Evolutionary conservation across 306 rosid genomes (phyloP).

Genomic region (Castanea sativa): DNA sequence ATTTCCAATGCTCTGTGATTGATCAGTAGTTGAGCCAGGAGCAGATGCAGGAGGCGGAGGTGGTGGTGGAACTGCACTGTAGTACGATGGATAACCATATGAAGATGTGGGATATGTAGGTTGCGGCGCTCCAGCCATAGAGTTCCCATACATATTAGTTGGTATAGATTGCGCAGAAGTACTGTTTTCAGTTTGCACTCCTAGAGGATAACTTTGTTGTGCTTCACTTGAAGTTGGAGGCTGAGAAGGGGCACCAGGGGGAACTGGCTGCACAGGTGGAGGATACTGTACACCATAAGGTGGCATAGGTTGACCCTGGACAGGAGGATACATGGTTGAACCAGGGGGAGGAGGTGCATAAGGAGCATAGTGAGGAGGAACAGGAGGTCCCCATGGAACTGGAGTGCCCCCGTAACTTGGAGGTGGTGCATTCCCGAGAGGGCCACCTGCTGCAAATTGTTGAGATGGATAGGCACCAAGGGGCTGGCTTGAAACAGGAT

Average conservation of each 20-base stretch:
- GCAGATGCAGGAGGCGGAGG: conserved; percentile 54
- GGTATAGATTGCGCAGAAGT: conserved; percentile 52
- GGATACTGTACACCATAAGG: conserved; percentile 80
- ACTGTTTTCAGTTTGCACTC: conserved; percentile 74
- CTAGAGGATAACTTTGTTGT: conserved; percentile 85
- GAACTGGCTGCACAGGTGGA: conserved; percentile 50
- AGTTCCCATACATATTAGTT: conserved; percentile 53
- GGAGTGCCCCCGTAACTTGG: conserved; percentile 58
- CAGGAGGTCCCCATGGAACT: conserved; percentile 97
- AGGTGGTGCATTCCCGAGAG: conserved; percentile 69
- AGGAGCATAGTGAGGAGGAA: conserved; percentile 69
- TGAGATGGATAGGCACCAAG: conserved; percentile 85
- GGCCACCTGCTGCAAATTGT: conserved; percentile 76
- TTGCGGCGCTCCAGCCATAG: conserved; percentile 59
- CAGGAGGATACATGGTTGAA: conserved; percentile 75
- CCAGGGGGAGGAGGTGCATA: conserved; percentile 96
- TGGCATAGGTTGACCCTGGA: conserved; percentile 75
- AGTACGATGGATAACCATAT: conserved; percentile 80
- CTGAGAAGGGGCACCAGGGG: conserved; percentile 89
- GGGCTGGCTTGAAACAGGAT: conserved; percentile 74
- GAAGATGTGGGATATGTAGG: conserved; percentile 69
- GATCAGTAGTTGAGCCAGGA: conserved; percentile 49
- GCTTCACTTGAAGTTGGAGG: conserved; percentile 60
- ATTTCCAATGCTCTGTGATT: conserved; percentile 53
- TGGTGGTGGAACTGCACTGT: conserved; percentile 75